phyloP scores from a whole-genome alignment of 2,329 filamentous ascomycete species.

The Colletotrichum musae region DNA sequence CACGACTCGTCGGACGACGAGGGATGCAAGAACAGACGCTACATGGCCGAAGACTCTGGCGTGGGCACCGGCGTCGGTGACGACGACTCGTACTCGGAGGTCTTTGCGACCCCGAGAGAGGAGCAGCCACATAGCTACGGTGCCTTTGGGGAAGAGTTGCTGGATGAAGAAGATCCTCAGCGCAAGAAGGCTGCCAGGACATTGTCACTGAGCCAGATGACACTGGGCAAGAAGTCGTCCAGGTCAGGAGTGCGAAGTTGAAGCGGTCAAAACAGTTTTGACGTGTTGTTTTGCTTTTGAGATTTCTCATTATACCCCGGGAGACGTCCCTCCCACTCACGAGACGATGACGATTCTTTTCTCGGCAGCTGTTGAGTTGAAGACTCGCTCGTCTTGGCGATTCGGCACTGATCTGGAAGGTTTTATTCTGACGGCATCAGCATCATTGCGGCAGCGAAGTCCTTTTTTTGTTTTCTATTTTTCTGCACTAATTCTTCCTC shows the following conservation, averaged over 20 bases:
- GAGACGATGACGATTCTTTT: constrained; percentile 35
- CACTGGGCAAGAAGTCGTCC: constrained; percentile 56
- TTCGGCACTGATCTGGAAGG: constrained; percentile 25
- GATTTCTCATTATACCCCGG: constrained; percentile 41
- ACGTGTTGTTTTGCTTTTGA: constrained; percentile 32
- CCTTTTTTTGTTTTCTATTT: constrained; percentile 3
- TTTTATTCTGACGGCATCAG: constrained; percentile 18
- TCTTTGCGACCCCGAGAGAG: constrained; percentile 67
- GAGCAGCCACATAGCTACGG: constrained; percentile 53
- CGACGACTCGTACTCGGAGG: constrained; percentile 62
- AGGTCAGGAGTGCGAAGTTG: constrained; percentile 22
- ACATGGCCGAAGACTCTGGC: constrained; percentile 52
- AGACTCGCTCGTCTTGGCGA: constrained; percentile 30
- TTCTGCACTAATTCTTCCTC: too few relatives aligned
- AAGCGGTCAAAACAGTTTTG: constrained; percentile 32
- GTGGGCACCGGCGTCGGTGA: constrained; percentile 53
- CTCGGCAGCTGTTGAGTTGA: constrained; percentile 35
- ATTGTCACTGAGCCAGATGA: constrained; percentile 75
- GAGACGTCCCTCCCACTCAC: constrained; percentile 29
- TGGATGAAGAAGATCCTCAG: constrained; percentile 54
- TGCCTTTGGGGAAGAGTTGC: constrained; percentile 60
- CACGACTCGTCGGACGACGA: constrained; percentile 57
- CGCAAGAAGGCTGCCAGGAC: constrained; percentile 72
- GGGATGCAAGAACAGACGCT: constrained; percentile 39
- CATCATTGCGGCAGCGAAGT: constrained; percentile 30